Percentiles rank a stretch among this genome's conserved stretches.
These are phyloP conservation scores for Zygosaccharomyces lentus DNA, from an alignment of 805 yeast species.

Conservation along the genomic window DNA sequence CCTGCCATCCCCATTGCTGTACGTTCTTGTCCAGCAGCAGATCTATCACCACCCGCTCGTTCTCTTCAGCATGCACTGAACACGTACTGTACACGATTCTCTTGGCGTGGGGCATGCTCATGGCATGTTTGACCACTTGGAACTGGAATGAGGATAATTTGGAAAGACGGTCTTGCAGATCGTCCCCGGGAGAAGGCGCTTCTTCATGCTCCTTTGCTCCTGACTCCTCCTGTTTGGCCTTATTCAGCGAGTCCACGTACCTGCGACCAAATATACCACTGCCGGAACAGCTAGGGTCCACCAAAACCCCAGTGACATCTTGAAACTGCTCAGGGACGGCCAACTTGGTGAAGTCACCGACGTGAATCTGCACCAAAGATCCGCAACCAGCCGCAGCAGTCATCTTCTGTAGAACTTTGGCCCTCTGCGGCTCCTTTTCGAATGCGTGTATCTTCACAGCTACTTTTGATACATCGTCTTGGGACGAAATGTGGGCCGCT, in stretches of 20 bases:
- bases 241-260: constrained; percentile 44
- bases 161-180: constrained; percentile 40
- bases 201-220: constrained; percentile 43
- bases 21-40: constrained; percentile 65
- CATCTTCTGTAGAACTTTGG: constrained; percentile 70
- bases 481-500: constrained; percentile 47
- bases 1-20: constrained; percentile 66
- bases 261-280: constrained; percentile 95
- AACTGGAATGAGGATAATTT: constrained; percentile 84
- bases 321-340: constrained; percentile 49
- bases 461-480: constrained; percentile 23
- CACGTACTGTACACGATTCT: constrained; percentile 92
- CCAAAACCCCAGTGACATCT: constrained; percentile 72
- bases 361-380: constrained; percentile 42
- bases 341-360: constrained; percentile 44
- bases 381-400: constrained; percentile 68
- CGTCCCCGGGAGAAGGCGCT: constrained; percentile 45
- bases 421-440: constrained; percentile 77
- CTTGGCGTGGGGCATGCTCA: constrained; percentile 69
- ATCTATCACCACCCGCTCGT: constrained; percentile 85
- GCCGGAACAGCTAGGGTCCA: constrained; percentile 98
- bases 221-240: constrained; percentile 27
- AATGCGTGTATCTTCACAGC: constrained; percentile 63
- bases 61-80: constrained; percentile 89
- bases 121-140: constrained; percentile 82